Percentiles rank a stretch among this genome's conserved stretches.
phyloP scores from a whole-genome alignment of 305 asterid genomes.

The Euphrasia arctica region DNA sequence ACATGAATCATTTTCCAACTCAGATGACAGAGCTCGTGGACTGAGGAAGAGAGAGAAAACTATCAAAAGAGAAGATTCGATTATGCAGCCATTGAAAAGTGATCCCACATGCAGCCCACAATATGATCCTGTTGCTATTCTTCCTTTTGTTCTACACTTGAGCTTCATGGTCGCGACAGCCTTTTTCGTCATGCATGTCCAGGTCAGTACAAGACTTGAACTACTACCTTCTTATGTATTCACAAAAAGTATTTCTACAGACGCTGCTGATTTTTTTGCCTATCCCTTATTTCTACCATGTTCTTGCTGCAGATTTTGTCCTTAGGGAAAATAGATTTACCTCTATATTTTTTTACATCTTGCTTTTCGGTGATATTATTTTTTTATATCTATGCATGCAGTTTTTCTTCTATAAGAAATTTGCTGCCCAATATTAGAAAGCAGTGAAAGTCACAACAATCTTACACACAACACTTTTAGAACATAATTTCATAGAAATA shows the following conservation, averaged over 20 bases:
- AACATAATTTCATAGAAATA: neutral
- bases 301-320: neutral
- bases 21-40: conserved; percentile 36
- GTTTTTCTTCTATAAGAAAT: neutral
- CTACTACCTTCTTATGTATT: neutral
- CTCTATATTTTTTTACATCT: too few species aligned
- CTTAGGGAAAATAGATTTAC: too few species aligned
- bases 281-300: neutral
- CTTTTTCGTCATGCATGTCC: conserved; percentile 90
- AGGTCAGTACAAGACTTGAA: conserved; percentile 45
- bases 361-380: too few species aligned
- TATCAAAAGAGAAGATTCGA: conserved; percentile 26
- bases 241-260: neutral
- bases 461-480: neutral
- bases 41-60: conserved; percentile 44
- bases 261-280: conserved; percentile 8
- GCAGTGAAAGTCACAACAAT: neutral
- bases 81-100: conserved; percentile 32
- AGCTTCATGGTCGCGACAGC: conserved; percentile 86
- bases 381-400: neutral
- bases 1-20: conserved; percentile 23
- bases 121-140: conserved; percentile 45
- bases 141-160: conserved; percentile 81
- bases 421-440: neutral
- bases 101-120: conserved; percentile 31